A percentile compares a stretch with the other conserved stretches of the same genome.
These are phyloP conservation scores for Cladosporium cucumerinum DNA, from an alignment of 2,329 filamentous ascomycete species.

Conservation along the genomic window DNA sequence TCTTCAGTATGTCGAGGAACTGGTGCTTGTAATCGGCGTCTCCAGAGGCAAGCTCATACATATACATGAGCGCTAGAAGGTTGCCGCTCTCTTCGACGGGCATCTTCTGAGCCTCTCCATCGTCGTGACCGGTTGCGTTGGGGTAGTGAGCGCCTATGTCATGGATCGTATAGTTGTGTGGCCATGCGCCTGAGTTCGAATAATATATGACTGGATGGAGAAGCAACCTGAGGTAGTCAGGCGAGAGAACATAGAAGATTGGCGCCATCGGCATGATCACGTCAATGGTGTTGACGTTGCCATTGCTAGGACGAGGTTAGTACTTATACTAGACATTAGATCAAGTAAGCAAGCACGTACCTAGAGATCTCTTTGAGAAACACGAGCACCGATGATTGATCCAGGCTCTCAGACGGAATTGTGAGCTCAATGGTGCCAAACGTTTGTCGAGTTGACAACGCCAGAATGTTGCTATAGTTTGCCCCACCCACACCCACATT, in stretches of 20 bases:
- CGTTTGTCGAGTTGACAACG: constrained; percentile 47
- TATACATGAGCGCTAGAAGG: constrained; percentile 53
- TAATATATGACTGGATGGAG: constrained; percentile 45
- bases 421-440: constrained; percentile 51
- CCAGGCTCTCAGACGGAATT: constrained; percentile 45
- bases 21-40: constrained; percentile 37
- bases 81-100: constrained; percentile 61
- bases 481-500: constrained; percentile 18
- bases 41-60: constrained; percentile 41
- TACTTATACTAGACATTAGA: neutral
- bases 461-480: constrained; percentile 41
- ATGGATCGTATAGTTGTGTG: constrained; percentile 63
- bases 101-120: constrained; percentile 50
- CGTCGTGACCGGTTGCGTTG: constrained; percentile 55
- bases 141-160: constrained; percentile 67
- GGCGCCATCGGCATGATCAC: constrained; percentile 33
- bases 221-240: constrained; percentile 43
- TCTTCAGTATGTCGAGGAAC: constrained; percentile 36
- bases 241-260: constrained; percentile 40
- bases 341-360: constrained; percentile 29
- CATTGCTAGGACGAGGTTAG: constrained; percentile 33
- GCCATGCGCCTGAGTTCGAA: constrained; percentile 44
- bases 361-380: constrained; percentile 56
- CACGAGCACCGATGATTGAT: constrained; percentile 27
- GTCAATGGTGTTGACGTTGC: constrained; percentile 34